Conservation (phyloP, 2,329 filamentous ascomycete genomes). For the Fusarium palustre region DNA sequence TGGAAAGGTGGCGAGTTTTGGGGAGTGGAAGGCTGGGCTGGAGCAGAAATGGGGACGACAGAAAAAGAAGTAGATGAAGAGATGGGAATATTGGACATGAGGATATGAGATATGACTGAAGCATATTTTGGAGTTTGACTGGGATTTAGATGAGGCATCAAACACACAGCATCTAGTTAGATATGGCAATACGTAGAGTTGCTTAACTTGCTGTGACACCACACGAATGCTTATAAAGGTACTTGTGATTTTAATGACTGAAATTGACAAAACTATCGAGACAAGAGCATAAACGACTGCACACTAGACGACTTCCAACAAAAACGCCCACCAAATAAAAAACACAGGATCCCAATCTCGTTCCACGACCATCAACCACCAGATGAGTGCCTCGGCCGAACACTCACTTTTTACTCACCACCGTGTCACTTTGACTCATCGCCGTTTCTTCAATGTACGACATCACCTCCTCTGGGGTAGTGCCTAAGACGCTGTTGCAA, state of each 20-base stretch:
- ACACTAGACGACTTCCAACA: neutral
- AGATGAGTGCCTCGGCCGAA: no score
- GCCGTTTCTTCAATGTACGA: neutral
- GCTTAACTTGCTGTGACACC: neutral
- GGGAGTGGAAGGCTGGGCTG: constrained; percentile 53
- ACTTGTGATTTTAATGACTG: neutral
- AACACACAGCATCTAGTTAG: neutral
- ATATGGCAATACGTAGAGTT: neutral
- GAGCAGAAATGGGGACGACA: constrained; percentile 47
- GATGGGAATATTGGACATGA: neutral
- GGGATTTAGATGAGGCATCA: constrained; percentile 2
- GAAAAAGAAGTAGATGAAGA: neutral
- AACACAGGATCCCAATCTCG: no score
- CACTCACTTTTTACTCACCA: no score
- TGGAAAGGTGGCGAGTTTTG: constrained; percentile 50
- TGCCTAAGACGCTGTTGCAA: accelerated
- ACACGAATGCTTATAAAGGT: neutral
- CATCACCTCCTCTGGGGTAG: neutral
- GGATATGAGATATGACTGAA: constrained; percentile 18
- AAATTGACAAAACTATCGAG: neutral
- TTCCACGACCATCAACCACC: no score
- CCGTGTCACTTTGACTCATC: no score
- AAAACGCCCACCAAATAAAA: no score
- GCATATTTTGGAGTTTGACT: constrained; percentile 20
- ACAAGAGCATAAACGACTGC: neutral